phyloP scores from a whole-genome alignment of 352 stramenopile genomes.

The Phytophthora cryptogea region DNA sequence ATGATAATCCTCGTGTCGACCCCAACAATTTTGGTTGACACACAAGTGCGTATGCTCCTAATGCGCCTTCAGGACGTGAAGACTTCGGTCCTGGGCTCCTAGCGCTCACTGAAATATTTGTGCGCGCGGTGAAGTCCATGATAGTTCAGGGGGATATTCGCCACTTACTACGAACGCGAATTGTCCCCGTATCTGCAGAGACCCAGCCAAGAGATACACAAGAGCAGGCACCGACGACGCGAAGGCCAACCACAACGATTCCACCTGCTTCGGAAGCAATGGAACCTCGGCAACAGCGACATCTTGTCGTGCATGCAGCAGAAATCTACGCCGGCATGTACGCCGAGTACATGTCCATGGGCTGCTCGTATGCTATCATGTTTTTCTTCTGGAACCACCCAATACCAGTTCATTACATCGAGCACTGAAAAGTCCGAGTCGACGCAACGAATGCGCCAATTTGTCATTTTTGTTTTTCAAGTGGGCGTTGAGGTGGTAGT shows the following conservation, averaged over 20 bases:
- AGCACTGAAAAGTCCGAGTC: neutral
- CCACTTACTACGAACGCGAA: neutral
- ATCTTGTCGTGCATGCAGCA: constrained; percentile 20
- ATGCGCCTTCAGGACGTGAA: constrained; percentile 22
- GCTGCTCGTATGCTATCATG: constrained; percentile 41
- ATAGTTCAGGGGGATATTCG: constrained; percentile 4
- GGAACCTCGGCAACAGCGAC: neutral
- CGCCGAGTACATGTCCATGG: constrained; percentile 48
- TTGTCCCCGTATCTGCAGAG: neutral
- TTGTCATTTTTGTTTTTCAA: constrained; percentile 13
- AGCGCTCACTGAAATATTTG: constrained; percentile 23
- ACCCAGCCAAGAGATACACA: neutral
- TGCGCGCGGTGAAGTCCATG: constrained; percentile 24
- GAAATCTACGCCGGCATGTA: constrained; percentile 46
- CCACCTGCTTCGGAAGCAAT: neutral
- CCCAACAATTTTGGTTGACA: constrained; percentile 40
- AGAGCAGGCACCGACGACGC: neutral
- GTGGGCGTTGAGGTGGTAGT: constrained; percentile 22
- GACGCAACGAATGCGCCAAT: neutral
- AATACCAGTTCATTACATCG: constrained; percentile 16
- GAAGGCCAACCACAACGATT: neutral
- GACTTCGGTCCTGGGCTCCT: constrained; percentile 21
- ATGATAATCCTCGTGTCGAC: constrained; percentile 27
- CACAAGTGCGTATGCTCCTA: constrained; percentile 38
- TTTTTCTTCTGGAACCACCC: constrained; percentile 38